Evolutionary conservation across 352 stramenopile genomes (phyloP).

Genomic region (Phytophthora megakarya): DNA sequence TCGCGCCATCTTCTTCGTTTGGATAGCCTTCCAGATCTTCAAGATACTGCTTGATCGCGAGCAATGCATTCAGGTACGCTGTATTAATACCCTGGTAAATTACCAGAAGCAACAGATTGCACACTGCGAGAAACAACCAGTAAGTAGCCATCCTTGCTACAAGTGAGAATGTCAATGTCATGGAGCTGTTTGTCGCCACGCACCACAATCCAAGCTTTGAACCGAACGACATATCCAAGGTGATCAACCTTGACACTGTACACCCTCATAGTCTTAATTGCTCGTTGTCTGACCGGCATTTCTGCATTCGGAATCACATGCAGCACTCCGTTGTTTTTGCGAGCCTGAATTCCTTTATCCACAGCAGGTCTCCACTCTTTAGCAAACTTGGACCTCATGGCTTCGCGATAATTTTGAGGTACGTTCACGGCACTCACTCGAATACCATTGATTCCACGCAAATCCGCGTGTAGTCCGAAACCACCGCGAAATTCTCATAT

Average conservation of each 20-base stretch:
- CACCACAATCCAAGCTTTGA: background rate
- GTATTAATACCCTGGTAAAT: slow-evolving; percentile 23
- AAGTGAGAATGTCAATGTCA: slow-evolving; percentile 17
- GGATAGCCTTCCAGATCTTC: slow-evolving; percentile 18
- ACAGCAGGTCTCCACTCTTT: background rate
- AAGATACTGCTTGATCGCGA: slow-evolving; percentile 21
- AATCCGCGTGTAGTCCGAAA: background rate
- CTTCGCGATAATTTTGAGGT: background rate
- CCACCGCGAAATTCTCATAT: background rate
- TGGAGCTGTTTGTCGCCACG: slow-evolving; percentile 9
- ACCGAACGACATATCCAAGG: background rate
- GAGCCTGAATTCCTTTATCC: background rate
- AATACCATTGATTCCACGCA: background rate
- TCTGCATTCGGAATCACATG: background rate
- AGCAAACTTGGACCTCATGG: background rate
- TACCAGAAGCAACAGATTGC: background rate
- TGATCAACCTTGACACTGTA: background rate
- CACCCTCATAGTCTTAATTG: slow-evolving; percentile 1
- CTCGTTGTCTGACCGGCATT: background rate
- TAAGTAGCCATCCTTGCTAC: slow-evolving; percentile 16
- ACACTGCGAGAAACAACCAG: slow-evolving; percentile 5
- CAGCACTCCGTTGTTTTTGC: background rate
- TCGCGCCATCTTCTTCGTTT: slow-evolving; percentile 2
- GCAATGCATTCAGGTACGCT: slow-evolving; percentile 21
- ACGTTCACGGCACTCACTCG: background rate